Evolutionary conservation across 305 asterid species (phyloP), one percentile per base, ranked within the genome.

Genomic region (Plantago rigida): DNA sequence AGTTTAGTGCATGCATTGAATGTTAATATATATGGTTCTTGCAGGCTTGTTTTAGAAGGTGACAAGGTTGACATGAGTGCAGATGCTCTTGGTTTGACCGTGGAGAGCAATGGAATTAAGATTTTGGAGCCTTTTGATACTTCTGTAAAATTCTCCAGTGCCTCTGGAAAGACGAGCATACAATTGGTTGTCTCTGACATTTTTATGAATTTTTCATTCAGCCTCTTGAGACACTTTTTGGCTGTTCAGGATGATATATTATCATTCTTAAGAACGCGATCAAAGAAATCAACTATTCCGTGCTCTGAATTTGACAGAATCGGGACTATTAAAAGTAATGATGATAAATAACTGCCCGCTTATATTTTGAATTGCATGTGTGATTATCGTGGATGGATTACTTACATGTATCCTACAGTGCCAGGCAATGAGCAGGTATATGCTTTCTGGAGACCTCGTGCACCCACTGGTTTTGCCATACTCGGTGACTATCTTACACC

Each of bases 401-500:
- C 50, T 54, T 60, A 45, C 55, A 28, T 71, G 54, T 62, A 54
- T 61, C 56, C 28, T 68, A 67, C 78, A 84, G 95, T 70, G 63
- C 81, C 87, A 46, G 66, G 47, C 45, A 69, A 29, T 63, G 83
- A 71, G 65, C 90, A 81, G 74, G 77, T 80, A 67, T 81, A 82
- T 73, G 75, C 87, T 60, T 91, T 91, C 65, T 91, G 98, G 98
- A 84, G 96, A 80, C 88, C 98, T 68, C 95, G 88, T 31, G 95
- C 89, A 46, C 98, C 96, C 24, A 80, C 94, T 60, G 98, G 98
- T 75, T 91, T 84, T 82, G 96, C 87, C 45, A 74, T 81, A 57
- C 87, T 91, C 13, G 96, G 96, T 46, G 98, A 91, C 83, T 87
- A 86, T 84, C 76, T 91, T 70, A 91, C 98, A 44, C 98, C 98